Evolutionary conservation across 148 eudicot genomes (phyloP).

Genomic region (Agrostemma githago): DNA sequence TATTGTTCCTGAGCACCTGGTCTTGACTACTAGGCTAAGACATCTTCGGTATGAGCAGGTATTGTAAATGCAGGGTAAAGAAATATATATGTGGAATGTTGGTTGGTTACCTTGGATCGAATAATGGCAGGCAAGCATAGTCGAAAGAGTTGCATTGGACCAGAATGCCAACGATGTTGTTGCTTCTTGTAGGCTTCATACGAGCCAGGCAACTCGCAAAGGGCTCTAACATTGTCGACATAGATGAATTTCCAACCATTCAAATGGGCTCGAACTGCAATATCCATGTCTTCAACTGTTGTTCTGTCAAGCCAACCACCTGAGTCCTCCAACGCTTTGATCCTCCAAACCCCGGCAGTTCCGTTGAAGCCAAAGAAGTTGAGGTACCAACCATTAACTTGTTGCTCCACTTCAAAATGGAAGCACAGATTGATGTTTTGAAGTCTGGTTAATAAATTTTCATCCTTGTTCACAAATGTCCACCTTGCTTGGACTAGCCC

Average conservation of each 20-base stretch:
- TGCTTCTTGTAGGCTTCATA: constrained; percentile 35
- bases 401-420: constrained; percentile 35
- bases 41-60: background rate
- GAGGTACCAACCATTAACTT: constrained; percentile 30
- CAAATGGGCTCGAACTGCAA: constrained; percentile 33
- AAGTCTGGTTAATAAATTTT: constrained; percentile 27
- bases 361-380: constrained; percentile 35
- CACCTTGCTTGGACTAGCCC: constrained; percentile 35
- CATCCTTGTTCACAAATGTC: constrained; percentile 33
- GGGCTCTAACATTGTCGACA: constrained; percentile 28
- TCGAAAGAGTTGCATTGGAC: constrained; percentile 35
- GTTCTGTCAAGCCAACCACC: constrained; percentile 35
- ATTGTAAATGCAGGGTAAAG: background rate
- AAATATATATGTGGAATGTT: background rate
- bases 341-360: constrained; percentile 35
- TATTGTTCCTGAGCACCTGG: no score
- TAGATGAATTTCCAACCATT: constrained; percentile 32
- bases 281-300: constrained; percentile 31
- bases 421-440: constrained; percentile 29
- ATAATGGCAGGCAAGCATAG: constrained; percentile 27
- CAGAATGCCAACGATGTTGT: constrained; percentile 40
- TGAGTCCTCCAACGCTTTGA: constrained; percentile 30
- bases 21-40: no score
- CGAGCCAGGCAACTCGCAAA: constrained; percentile 31
- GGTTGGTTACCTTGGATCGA: constrained; percentile 25